Percentiles rank a stretch among this genome's conserved stretches.
These are phyloP conservation scores for Pythium periplocum DNA, from an alignment of 352 stramenopile genomes.

Conservation along the genomic window DNA sequence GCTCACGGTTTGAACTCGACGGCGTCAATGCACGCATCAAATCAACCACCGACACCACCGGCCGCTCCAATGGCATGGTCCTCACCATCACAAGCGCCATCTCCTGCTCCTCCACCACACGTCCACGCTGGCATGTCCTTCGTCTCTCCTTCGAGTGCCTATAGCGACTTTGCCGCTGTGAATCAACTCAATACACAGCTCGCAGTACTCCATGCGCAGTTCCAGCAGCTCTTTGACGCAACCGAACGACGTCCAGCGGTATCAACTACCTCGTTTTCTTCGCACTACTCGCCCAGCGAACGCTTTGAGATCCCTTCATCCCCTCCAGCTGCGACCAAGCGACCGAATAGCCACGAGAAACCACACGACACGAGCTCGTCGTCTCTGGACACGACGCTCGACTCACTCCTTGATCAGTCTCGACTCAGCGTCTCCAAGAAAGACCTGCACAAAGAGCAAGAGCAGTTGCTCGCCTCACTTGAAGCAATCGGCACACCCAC, in stretches of 20 bases:
- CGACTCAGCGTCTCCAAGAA: too few species aligned
- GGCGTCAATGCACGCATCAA: too few species aligned
- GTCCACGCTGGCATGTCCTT: too few species aligned
- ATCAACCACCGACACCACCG: too few species aligned
- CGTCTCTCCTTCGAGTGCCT: not conserved
- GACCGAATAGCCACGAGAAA: not conserved
- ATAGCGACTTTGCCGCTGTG: conserved; percentile 26
- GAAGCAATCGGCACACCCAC: too few species aligned
- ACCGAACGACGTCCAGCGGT: conserved; percentile 16
- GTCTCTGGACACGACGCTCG: not conserved
- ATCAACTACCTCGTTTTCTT: not conserved
- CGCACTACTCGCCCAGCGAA: conserved; percentile 26
- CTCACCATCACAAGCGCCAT: too few species aligned
- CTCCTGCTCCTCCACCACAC: too few species aligned
- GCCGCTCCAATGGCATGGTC: too few species aligned
- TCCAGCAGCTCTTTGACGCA: conserved; percentile 53
- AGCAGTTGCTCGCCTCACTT: too few species aligned
- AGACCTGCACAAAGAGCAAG: too few species aligned
- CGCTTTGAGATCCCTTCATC: conserved; percentile 35
- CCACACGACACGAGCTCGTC: not conserved
- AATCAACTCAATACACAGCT: conserved; percentile 47
- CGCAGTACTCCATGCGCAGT: conserved; percentile 44
- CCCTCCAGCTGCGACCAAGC: conserved; percentile 8
- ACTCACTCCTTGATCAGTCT: not conserved
- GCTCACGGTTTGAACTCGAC: too few species aligned